Evolutionary conservation across 2,329 filamentous ascomycete species (phyloP).

Genomic region (Nigrospora oryzae): DNA sequence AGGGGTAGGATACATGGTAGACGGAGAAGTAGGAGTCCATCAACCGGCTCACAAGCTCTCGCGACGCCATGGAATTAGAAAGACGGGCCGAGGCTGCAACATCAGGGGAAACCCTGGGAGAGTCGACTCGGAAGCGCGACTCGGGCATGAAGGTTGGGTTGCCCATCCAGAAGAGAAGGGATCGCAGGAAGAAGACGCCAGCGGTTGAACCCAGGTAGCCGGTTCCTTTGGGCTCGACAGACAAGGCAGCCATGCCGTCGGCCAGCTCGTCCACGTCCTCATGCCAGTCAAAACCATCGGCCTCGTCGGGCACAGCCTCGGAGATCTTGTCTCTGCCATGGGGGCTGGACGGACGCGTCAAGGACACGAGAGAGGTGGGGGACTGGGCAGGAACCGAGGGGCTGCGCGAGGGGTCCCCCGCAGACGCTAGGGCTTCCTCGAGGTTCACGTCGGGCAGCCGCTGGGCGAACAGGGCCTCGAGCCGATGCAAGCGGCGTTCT

Average conservation of each 20-base stretch:
- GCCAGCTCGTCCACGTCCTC: constrained; percentile 21
- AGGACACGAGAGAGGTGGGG: background rate
- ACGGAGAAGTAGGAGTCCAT: constrained; percentile 31
- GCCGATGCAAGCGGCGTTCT: constrained; percentile 9
- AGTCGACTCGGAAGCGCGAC: background rate
- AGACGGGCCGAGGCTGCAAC: constrained; percentile 6
- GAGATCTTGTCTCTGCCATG: constrained; percentile 10
- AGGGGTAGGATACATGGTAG: constrained; percentile 35
- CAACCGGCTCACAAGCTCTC: constrained; percentile 13
- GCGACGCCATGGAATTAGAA: constrained; percentile 12
- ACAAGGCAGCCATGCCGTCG: constrained; percentile 26
- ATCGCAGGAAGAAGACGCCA: constrained; percentile 20
- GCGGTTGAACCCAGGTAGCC: constrained; percentile 24
- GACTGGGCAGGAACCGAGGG: background rate
- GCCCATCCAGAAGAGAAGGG: constrained; percentile 15
- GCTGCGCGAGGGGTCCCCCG: background rate
- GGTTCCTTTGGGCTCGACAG: constrained; percentile 23
- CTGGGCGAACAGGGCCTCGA: constrained; percentile 12
- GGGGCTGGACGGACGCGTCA: background rate
- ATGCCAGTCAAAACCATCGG: constrained; percentile 23
- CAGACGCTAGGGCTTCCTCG: constrained; percentile 9
- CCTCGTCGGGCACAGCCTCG: constrained; percentile 17
- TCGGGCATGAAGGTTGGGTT: constrained; percentile 2
- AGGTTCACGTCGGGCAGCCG: constrained; percentile 13
- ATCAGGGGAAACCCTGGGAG: background rate